These are phyloP conservation scores for Aspergillus cejpii DNA, from an alignment of 2,329 filamentous ascomycete species.

Conservation along the genomic window DNA sequence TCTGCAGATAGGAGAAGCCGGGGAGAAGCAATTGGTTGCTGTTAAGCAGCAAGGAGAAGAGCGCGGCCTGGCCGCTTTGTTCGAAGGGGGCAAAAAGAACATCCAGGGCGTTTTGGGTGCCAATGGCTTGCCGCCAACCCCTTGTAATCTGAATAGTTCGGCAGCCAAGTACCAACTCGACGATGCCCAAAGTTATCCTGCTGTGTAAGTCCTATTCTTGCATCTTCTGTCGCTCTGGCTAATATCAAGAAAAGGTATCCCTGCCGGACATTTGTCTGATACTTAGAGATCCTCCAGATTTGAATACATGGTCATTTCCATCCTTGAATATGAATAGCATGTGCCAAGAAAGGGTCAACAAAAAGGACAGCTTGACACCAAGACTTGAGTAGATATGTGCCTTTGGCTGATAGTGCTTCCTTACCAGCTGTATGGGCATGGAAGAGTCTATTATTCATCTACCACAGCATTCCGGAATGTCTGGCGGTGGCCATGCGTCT, in stretches of 20 bases:
- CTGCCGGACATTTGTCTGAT: constrained; percentile 42
- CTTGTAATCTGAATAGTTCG: constrained; percentile 58
- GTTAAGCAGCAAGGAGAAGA: constrained; percentile 68
- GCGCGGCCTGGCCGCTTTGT: constrained; percentile 63
- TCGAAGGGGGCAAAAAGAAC: constrained; percentile 58
- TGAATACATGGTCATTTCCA: constrained; percentile 1
- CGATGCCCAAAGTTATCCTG: constrained; percentile 60
- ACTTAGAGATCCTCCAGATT: constrained; percentile 5
- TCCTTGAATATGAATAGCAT: neutral
- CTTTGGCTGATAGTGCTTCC: neutral
- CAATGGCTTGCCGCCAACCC: constrained; percentile 78
- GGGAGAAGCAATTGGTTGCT: constrained; percentile 66
- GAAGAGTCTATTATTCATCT: too few relatives aligned
- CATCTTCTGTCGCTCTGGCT: constrained; percentile 21
- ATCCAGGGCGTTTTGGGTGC: constrained; percentile 60
- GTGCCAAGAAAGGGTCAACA: neutral
- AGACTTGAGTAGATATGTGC: too few relatives aligned
- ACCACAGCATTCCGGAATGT: too few relatives aligned
- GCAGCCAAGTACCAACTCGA: constrained; percentile 58
- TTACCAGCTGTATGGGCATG: too few relatives aligned
- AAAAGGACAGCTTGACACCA: neutral
- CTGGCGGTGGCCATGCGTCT: too few relatives aligned
- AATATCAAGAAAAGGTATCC: constrained; percentile 35
- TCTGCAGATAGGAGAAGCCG: constrained; percentile 65
- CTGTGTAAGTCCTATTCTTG: constrained; percentile 52